Percentiles rank a stretch among this genome's conserved stretches.
phyloP scores from a whole-genome alignment of 2,329 filamentous ascomycete species.

The Fusarium praegraminearum region DNA sequence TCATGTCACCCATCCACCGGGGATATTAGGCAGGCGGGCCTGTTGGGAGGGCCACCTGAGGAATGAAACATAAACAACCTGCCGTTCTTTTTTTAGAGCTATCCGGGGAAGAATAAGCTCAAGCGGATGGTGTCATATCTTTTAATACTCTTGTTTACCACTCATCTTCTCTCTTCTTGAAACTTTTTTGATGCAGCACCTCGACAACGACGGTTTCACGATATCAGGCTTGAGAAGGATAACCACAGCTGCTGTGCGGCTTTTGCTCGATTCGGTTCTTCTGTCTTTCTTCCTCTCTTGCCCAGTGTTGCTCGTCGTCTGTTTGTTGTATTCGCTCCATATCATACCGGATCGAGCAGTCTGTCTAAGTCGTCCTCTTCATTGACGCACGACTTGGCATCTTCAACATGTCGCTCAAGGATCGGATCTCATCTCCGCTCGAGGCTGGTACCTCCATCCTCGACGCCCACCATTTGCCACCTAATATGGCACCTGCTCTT shows the following conservation, averaged over 20 bases:
- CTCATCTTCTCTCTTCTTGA: constrained; percentile 7
- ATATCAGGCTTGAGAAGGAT: constrained; percentile 29
- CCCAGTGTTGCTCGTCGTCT: constrained; percentile 7
- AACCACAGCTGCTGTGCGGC: constrained; percentile 41
- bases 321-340: constrained; percentile 17
- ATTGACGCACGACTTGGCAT: constrained; percentile 28
- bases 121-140: constrained; percentile 16
- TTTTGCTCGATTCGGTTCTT: constrained; percentile 16
- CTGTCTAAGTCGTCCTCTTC: constrained; percentile 10
- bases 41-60: constrained; percentile 21
- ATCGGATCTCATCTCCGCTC: constrained; percentile 71
- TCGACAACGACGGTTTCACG: constrained; percentile 22
- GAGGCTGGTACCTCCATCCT: constrained; percentile 72
- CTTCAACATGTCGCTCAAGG: constrained; percentile 62
- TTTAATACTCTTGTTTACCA: constrained; percentile 24
- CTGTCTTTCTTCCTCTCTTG: constrained; percentile 5
- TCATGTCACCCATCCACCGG: constrained; percentile 23
- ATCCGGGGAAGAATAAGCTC: constrained; percentile 29
- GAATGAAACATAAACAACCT: constrained; percentile 36
- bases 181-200: constrained; percentile 21
- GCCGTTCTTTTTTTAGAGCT: constrained; percentile 31
- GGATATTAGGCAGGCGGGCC: constrained; percentile 23
- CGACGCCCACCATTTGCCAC: constrained; percentile 68
- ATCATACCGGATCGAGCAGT: constrained; percentile 1
- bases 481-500: constrained; percentile 65